Evolutionary conservation across 305 asterid genomes (phyloP).

Genomic region (Rubia peregrina): DNA sequence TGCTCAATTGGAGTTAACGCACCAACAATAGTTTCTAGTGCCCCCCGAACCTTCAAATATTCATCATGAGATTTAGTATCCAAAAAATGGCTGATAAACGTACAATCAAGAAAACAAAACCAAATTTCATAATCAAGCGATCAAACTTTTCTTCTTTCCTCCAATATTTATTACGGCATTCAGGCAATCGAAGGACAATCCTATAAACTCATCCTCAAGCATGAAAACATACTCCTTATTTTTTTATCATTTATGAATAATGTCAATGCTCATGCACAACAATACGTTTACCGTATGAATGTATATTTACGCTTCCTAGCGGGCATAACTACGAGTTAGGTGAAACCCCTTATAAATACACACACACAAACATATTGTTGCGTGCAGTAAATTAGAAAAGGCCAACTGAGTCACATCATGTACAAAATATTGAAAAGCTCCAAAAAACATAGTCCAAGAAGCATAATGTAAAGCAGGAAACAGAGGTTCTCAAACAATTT

Average conservation of each 20-base stretch:
- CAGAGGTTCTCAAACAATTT: constrained; percentile 56
- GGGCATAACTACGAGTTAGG: background rate
- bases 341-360: background rate
- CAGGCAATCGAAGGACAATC: constrained; percentile 1
- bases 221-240: background rate
- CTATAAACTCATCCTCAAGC: background rate
- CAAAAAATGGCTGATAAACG: constrained; percentile 15
- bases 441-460: background rate
- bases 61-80: constrained; percentile 19
- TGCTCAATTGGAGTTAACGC: constrained; percentile 73
- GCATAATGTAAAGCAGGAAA: background rate
- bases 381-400: background rate
- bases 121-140: background rate
- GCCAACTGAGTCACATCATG: background rate
- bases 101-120: background rate
- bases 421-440: background rate
- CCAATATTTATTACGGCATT: background rate
- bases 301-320: background rate
- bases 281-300: background rate
- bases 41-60: constrained; percentile 72
- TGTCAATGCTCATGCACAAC: background rate
- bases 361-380: background rate
- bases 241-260: background rate
- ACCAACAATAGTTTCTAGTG: constrained; percentile 73
- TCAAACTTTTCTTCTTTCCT: background rate